Evolutionary conservation across 805 yeast species (phyloP).

Genomic region (Wickerhamomyces pijperi): DNA sequence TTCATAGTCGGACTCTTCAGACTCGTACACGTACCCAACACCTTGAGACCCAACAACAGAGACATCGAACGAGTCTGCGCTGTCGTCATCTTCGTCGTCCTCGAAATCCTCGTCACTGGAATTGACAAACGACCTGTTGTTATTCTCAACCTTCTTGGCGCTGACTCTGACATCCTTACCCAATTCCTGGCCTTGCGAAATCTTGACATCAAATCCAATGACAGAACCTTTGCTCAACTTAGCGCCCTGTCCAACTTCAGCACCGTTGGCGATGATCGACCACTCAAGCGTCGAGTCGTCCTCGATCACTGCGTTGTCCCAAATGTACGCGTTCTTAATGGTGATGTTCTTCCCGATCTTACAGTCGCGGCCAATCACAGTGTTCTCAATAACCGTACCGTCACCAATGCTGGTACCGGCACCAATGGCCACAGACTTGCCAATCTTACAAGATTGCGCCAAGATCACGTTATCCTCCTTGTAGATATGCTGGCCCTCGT

Average conservation of each 20-base stretch:
- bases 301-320: slow-evolving; percentile 72
- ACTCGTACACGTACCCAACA: slow-evolving; percentile 25
- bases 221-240: slow-evolving; percentile 60
- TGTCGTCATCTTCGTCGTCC: background rate
- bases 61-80: slow-evolving; percentile 3
- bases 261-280: slow-evolving; percentile 62
- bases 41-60: slow-evolving; percentile 16
- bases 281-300: slow-evolving; percentile 49
- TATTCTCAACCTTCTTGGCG: slow-evolving; percentile 28
- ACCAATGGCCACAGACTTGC: slow-evolving; percentile 76
- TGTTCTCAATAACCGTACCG: slow-evolving; percentile 49
- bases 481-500: slow-evolving; percentile 78
- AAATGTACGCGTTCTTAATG: slow-evolving; percentile 68
- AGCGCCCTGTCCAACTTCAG: slow-evolving; percentile 41
- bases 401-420: slow-evolving; percentile 67
- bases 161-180: slow-evolving; percentile 42
- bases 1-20: slow-evolving; percentile 21
- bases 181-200: slow-evolving; percentile 43
- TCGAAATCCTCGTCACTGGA: slow-evolving; percentile 20
- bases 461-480: slow-evolving; percentile 81
- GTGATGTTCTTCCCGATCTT: slow-evolving; percentile 68
- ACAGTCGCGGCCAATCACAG: slow-evolving; percentile 82
- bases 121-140: slow-evolving; percentile 4
- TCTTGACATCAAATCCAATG: slow-evolving; percentile 62
- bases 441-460: slow-evolving; percentile 87